Conservation (phyloP, 805 yeast species). For the Sugiyamaella mastotermitis region DNA sequence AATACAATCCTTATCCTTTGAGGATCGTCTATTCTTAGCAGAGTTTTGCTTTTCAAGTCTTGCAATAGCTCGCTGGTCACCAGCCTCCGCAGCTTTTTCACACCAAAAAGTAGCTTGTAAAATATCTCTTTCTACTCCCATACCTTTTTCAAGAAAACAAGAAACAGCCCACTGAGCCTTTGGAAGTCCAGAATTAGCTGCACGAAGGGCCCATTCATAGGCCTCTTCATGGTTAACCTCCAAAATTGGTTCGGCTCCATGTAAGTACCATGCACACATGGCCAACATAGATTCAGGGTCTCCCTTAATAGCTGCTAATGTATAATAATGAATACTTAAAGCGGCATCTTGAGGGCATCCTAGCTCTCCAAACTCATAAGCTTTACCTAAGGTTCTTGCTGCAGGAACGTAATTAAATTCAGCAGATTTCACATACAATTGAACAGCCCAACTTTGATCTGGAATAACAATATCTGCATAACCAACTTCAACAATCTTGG, state of each 20-base stretch:
- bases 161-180: slow-evolving; percentile 86
- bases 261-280: slow-evolving; percentile 93
- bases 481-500: slow-evolving; percentile 75
- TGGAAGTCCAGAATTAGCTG: slow-evolving; percentile 67
- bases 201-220: slow-evolving; percentile 87
- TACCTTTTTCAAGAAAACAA: slow-evolving; percentile 77
- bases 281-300: slow-evolving; percentile 89
- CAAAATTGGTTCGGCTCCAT: slow-evolving; percentile 81
- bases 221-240: slow-evolving; percentile 78
- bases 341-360: slow-evolving; percentile 72
- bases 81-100: slow-evolving; percentile 59
- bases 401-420: slow-evolving; percentile 80
- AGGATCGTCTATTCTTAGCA: background rate
- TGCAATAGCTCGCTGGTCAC: slow-evolving; percentile 45
- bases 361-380: slow-evolving; percentile 71
- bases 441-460: slow-evolving; percentile 78
- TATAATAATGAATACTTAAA: slow-evolving; percentile 85
- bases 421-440: slow-evolving; percentile 81
- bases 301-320: slow-evolving; percentile 83
- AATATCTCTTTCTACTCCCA: slow-evolving; percentile 65
- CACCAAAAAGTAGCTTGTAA: slow-evolving; percentile 69
- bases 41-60: slow-evolving; percentile 20
- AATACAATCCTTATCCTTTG: slow-evolving; percentile 7
- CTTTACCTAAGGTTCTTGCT: slow-evolving; percentile 70
- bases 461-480: slow-evolving; percentile 81